Base-by-base conservation (phyloP, 441 rosid species). In the Eruca vesicaria region DNA sequence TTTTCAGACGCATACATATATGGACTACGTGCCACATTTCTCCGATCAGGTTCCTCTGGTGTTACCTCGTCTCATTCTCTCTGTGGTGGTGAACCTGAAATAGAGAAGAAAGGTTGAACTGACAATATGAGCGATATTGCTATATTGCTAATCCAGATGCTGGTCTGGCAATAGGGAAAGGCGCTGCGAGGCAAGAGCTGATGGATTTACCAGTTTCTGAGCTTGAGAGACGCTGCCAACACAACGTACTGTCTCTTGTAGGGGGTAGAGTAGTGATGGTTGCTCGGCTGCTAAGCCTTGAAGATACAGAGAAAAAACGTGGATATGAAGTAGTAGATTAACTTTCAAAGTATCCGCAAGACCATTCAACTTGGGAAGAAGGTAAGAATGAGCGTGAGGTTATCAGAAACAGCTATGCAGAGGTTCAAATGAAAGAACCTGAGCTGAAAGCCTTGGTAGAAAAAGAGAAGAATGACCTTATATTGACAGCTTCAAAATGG, bases 201-300 rank as follows among this genome's bases (percentile, higher is more conserved):
- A 86, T 97, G 99, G 83, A 81, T 80, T 93, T 94, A 74, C 97
- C 99, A 57, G 79, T 94, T 55, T 79, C 87, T 71, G 99, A 97
- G 90, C 87, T 97, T 65, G 99, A 97, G 83, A 87, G 99, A 81
- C 97, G 99, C 55, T 94, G 99, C 79, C 87, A 97, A 68, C 98
- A 97, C 82, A 97, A 97, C 66, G 99, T 99, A 23, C 82, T 97
- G 80, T 97, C 99, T 62, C 99, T 94, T 68, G 85, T 90, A 74
- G 99, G 98, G 75, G 98, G 98, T 76, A 92, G 99, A 87, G 98
- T 87, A 71, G 86, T 83, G 85, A 97, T 97, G 99, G 98, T 97
- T 85, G 85, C 97, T 11, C 81, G 98, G 66, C 81, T 97, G 79
- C 86, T 97, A 70, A 90, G 96, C 81, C 90, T 97, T 67, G 99